These are phyloP conservation scores for Penicillium sp. DNA, from an alignment of 2,329 filamentous ascomycete species.

Conservation along the genomic window DNA sequence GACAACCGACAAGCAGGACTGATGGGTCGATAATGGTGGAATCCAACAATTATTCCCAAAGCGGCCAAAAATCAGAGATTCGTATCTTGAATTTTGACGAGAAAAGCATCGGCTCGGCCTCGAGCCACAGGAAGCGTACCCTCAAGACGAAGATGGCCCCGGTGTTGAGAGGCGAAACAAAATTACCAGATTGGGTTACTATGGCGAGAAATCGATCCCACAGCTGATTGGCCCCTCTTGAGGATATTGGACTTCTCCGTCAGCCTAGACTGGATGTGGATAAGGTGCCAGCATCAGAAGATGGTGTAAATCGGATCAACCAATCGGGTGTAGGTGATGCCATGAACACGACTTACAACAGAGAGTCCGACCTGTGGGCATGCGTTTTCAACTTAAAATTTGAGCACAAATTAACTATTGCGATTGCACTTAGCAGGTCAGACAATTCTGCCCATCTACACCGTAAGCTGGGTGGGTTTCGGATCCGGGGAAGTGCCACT, in stretches of 20 bases:
- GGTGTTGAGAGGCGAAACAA: background rate
- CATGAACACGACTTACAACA: background rate
- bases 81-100: background rate
- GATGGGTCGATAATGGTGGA: background rate
- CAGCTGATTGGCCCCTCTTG: background rate
- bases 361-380: background rate
- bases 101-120: background rate
- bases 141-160: background rate
- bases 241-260: background rate
- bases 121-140: background rate
- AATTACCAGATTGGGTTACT: constrained; percentile 1
- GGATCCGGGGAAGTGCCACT: too few relatives aligned
- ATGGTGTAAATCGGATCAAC: background rate
- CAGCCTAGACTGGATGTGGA: background rate
- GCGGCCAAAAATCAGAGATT: constrained; percentile 9
- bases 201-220: background rate
- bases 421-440: too few relatives aligned
- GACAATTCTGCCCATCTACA: too few relatives aligned
- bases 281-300: background rate
- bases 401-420: background rate
- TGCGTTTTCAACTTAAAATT: background rate
- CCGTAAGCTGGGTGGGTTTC: too few relatives aligned
- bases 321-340: background rate
- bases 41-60: background rate
- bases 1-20: background rate